phyloP scores from a whole-genome alignment of 2,329 filamentous ascomycete species.

The Cladorrhinum sp. region DNA sequence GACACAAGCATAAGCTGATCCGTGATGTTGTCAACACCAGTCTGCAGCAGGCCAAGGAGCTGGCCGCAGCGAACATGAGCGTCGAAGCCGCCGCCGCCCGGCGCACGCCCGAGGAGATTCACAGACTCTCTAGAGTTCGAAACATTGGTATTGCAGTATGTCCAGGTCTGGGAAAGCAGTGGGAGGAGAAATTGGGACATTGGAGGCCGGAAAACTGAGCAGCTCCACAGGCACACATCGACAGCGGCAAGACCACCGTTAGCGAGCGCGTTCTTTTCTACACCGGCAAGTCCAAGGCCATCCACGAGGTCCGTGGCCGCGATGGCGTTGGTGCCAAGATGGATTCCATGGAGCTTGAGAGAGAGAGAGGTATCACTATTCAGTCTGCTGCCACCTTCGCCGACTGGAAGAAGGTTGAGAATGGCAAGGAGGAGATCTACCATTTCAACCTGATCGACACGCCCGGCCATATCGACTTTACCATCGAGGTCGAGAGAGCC shows the following conservation, averaged over 20 bases:
- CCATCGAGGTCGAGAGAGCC: constrained; percentile 95
- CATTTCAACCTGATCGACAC: constrained; percentile 99
- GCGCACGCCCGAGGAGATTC: constrained; percentile 74
- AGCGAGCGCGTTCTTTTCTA: constrained; percentile 98
- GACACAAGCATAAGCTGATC: background rate
- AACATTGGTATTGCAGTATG: constrained; percentile 97
- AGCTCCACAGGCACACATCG: constrained; percentile 76
- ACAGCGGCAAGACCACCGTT: constrained; percentile 95
- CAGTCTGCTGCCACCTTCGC: constrained; percentile 97
- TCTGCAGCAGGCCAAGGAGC: constrained; percentile 53
- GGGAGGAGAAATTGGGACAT: background rate
- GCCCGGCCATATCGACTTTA: constrained; percentile 98
- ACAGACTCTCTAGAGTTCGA: constrained; percentile 74
- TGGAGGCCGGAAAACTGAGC: constrained; percentile 14
- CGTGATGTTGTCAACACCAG: constrained; percentile 27
- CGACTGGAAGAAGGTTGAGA: constrained; percentile 76
- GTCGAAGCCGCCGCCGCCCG: constrained; percentile 68
- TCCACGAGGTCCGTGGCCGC: constrained; percentile 94
- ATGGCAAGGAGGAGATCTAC: constrained; percentile 84
- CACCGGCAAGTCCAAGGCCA: constrained; percentile 92
- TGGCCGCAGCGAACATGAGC: constrained; percentile 48
- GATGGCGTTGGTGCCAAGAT: constrained; percentile 97
- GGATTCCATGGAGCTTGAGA: constrained; percentile 99
- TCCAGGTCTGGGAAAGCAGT: constrained; percentile 16
- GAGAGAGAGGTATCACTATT: constrained; percentile 98